These are phyloP conservation scores for Vitis hybrid DNA, from an alignment of 177 flowering plant species.

Conservation along the genomic window DNA sequence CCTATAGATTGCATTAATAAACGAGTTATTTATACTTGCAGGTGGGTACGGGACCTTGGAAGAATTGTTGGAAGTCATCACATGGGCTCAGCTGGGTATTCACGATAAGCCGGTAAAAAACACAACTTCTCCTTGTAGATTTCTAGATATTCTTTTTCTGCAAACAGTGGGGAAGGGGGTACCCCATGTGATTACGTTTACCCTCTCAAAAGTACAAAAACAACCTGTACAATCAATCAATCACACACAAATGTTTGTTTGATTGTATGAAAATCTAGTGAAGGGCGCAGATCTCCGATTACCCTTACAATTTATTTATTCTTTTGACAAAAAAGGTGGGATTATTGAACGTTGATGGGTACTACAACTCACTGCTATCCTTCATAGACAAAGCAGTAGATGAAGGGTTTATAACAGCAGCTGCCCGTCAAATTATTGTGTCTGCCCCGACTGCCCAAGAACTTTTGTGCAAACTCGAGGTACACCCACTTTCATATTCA, in stretches of 20 bases:
- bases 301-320: too few relatives aligned
- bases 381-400: constrained; percentile 92
- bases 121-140: not conserved
- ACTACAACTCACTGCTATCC: constrained; percentile 67
- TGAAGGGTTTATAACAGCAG: constrained; percentile 74
- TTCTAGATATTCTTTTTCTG: too few relatives aligned
- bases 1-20: not conserved
- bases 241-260: too few relatives aligned
- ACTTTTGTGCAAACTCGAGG: constrained; percentile 83
- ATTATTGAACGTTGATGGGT: constrained; percentile 82
- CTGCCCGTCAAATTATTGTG: constrained; percentile 85
- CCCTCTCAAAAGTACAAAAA: too few relatives aligned
- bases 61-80: constrained; percentile 66
- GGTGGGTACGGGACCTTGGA: constrained; percentile 76
- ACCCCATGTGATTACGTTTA: too few relatives aligned
- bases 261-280: too few relatives aligned
- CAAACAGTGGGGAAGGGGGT: too few relatives aligned
- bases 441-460: constrained; percentile 83
- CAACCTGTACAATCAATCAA: too few relatives aligned
- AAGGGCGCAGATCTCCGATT: too few relatives aligned
- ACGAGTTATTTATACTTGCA: constrained; percentile 5
- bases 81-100: constrained; percentile 75
- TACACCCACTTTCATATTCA: constrained; percentile 7
- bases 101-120: constrained; percentile 48
- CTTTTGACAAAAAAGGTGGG: constrained; percentile 45